A percentile compares a stretch with the other conserved stretches of the same genome.
These are phyloP conservation scores for Basidiobolus meristosporus DNA, from an alignment of 371 early-diverging fungal genomes.

Conservation along the genomic window DNA sequence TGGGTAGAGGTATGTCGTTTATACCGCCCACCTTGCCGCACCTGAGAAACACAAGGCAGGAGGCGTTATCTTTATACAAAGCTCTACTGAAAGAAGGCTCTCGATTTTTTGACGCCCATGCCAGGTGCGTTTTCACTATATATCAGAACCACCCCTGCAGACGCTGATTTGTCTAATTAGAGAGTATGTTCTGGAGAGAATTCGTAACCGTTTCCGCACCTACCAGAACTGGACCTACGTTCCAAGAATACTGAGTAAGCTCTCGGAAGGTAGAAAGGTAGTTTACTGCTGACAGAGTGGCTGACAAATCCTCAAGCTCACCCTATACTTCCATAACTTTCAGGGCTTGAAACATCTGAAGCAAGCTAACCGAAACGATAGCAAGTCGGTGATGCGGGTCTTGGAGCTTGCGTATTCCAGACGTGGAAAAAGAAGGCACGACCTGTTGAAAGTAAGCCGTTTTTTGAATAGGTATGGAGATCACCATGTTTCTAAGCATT, in stretches of 20 bases:
- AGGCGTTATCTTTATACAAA: too few relatives aligned
- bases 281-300: neutral
- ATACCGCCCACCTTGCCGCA: too few relatives aligned
- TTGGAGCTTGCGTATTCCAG: conserved; percentile 4
- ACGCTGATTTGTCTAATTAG: neutral
- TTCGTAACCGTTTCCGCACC: neutral
- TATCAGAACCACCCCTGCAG: neutral
- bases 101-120: too few relatives aligned
- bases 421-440: conserved; percentile 2
- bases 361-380: conserved; percentile 4
- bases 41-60: too few relatives aligned
- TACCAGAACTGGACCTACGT: neutral
- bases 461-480: too few relatives aligned
- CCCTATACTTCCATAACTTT: neutral
- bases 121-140: too few relatives aligned
- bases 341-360: conserved; percentile 1
- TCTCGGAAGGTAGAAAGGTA: neutral
- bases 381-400: conserved; percentile 1
- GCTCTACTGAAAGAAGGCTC: too few relatives aligned
- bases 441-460: conserved; percentile 2
- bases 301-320: neutral
- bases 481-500: too few relatives aligned
- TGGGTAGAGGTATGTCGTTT: too few relatives aligned
- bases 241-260: neutral
- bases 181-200: neutral